Evolutionary conservation across 306 rosid species (phyloP).

Genomic region (Hippophae rhamnoides): DNA sequence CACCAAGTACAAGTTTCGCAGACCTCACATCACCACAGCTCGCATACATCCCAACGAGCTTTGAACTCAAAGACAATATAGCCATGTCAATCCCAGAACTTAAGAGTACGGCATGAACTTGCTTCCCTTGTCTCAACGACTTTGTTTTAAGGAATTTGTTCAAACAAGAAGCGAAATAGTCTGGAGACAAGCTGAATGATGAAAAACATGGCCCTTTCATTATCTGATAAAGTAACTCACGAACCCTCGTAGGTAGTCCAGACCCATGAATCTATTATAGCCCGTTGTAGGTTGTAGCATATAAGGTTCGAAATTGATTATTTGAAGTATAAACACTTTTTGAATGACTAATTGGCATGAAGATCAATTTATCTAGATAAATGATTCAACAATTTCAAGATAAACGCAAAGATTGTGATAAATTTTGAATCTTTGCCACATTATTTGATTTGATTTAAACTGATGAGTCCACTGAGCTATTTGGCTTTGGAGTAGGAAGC

Average conservation of each 20-base stretch:
- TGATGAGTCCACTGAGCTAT: too few species aligned
- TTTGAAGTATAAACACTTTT: too few species aligned
- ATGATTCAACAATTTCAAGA: too few species aligned
- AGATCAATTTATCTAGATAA: too few species aligned
- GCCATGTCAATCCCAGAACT: constrained; percentile 33
- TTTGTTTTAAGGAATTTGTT: constrained; percentile 53
- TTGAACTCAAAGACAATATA: constrained; percentile 39
- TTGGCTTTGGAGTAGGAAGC: too few species aligned
- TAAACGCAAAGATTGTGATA: too few species aligned
- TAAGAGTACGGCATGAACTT: constrained; percentile 45
- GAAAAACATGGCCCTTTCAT: constrained; percentile 22
- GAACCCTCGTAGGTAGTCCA: not conserved
- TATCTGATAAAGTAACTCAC: not conserved
- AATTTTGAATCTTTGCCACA: too few species aligned
- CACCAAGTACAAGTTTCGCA: constrained; percentile 23
- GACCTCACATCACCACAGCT: constrained; percentile 40
- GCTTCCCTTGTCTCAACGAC: constrained; percentile 47
- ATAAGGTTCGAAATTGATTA: too few species aligned
- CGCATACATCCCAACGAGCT: constrained; percentile 59
- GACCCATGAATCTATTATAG: not conserved
- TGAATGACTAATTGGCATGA: too few species aligned
- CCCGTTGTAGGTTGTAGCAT: too few species aligned
- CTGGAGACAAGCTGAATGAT: constrained; percentile 18
- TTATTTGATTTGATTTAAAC: too few species aligned
- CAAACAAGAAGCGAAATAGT: constrained; percentile 33